Conservation (phyloP, 2,329 filamentous ascomycete species). For the Exophiala alcalophila region DNA sequence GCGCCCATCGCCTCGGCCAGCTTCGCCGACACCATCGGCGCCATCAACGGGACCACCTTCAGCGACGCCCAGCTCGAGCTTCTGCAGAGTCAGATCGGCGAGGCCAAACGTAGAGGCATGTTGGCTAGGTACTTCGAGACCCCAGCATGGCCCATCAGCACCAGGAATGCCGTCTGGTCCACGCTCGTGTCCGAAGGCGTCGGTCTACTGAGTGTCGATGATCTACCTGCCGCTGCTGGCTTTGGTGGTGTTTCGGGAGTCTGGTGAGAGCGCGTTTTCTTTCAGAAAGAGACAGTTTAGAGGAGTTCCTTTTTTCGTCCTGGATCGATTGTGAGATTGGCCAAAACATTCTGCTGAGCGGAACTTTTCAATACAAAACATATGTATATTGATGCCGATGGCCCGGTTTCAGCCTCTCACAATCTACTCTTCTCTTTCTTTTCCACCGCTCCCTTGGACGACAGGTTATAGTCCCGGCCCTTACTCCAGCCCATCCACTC, state of each 20-base stretch:
- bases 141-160: conserved; percentile 58
- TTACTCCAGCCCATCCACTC: conserved; percentile 75
- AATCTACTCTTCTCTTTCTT: conserved; percentile 38
- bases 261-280: conserved; percentile 18
- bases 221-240: conserved; percentile 52
- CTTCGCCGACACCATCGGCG: conserved; percentile 46
- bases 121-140: conserved; percentile 62
- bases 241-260: conserved; percentile 23
- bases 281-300: too few species aligned
- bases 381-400: not conserved
- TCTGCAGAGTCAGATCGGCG: conserved; percentile 52
- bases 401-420: conserved; percentile 15
- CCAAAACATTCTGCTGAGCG: too few species aligned
- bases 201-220: conserved; percentile 63
- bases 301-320: too few species aligned
- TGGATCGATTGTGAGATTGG: too few species aligned
- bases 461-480: conserved; percentile 67
- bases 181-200: conserved; percentile 56
- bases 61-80: conserved; percentile 48
- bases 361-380: not conserved
- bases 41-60: conserved; percentile 45
- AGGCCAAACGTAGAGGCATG: conserved; percentile 58
- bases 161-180: conserved; percentile 58
- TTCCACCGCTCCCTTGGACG: conserved; percentile 59
- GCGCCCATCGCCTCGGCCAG: conserved; percentile 55